Conservation (phyloP, 2,329 filamentous ascomycete genomes). For the Colletotrichum melonis region DNA sequence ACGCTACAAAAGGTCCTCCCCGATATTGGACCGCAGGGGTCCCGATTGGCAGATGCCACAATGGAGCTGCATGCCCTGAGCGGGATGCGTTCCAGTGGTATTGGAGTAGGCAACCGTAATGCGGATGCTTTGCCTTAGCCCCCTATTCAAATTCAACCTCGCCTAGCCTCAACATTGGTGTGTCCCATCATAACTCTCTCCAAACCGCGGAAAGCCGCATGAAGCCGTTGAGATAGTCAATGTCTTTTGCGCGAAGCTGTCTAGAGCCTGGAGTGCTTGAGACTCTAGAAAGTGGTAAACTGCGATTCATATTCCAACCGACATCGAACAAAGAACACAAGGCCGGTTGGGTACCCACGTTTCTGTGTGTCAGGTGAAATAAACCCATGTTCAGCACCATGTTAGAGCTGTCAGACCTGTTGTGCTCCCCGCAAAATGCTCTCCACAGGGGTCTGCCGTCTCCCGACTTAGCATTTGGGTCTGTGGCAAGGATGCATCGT, state of each 20-base stretch:
- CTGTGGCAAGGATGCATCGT: too few relatives aligned
- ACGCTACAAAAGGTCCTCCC: constrained; percentile 26
- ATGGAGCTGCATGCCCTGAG: neutral
- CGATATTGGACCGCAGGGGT: constrained; percentile 18
- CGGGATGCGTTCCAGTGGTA: neutral
- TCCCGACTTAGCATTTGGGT: neutral
- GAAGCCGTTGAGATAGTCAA: neutral
- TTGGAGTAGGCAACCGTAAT: neutral
- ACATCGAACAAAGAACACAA: neutral
- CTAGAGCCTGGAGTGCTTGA: neutral
- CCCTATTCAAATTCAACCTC: neutral
- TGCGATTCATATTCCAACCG: neutral
- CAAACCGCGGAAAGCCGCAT: neutral
- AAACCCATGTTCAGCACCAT: neutral
- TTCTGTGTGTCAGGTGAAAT: neutral
- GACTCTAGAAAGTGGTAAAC: too few relatives aligned
- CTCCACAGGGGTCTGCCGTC: neutral
- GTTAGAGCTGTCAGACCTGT: neutral
- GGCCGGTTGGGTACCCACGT: neutral
- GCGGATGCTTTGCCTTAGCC: neutral
- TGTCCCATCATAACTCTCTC: neutral
- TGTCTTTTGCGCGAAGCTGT: neutral
- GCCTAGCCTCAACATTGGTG: neutral
- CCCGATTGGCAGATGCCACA: neutral
- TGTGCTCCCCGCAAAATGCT: neutral